Evolutionary conservation across 768 basidiomycete genomes (phyloP), one percentile per base, ranked within the genome.

Genomic region (Lyophyllum semitale): DNA sequence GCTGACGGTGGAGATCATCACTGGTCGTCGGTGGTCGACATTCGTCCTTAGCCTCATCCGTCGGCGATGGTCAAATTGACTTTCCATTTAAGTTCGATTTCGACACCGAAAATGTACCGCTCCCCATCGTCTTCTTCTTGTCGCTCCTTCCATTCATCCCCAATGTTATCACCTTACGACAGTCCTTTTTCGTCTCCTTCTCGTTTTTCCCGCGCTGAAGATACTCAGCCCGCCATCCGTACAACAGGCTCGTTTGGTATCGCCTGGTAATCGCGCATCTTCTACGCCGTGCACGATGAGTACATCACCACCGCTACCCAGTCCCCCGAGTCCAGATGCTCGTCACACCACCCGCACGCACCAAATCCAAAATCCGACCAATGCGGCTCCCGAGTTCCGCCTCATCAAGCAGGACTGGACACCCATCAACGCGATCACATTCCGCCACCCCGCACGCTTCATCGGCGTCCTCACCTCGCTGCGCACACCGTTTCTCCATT

Each of bases 371-470:
- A n/a, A 29, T 23, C 37, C 2, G 2, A 8, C 45, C 30, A 17
- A 20, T 4, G 35, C 23, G 12, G 8, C 41, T 58, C 4, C 56
- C 56, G n/a, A n/a, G 4, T 66, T 66, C 43, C 60, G 63, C 23
- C 84, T 84, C 60, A 79, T 83, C 15, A 82, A 83, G 8, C 82
- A 83, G 59, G 84, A 84, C 66, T 80, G 84, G 62, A 78, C 78
- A 0, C 56, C 84, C 30, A 78, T 84, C 63, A 84, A 80, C 58
- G 66, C 76, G 3, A 63, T 81, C 48, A 61, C 80, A 52, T 59
- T 78, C 32, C 75, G 82, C 38, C 74, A 75, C 64, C 77, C 83
- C 1, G 62, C 70, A 2, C 76, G 76, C 20, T 69, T 84, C 63
- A 61, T 80, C 23, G 71, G 76, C 0, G 71, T 81, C 38, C 56